A percentile compares a stretch with the other conserved stretches of the same genome.
These are phyloP conservation scores for Calocybe indica DNA, from an alignment of 768 basidiomycete genomes.

Conservation along the genomic window DNA sequence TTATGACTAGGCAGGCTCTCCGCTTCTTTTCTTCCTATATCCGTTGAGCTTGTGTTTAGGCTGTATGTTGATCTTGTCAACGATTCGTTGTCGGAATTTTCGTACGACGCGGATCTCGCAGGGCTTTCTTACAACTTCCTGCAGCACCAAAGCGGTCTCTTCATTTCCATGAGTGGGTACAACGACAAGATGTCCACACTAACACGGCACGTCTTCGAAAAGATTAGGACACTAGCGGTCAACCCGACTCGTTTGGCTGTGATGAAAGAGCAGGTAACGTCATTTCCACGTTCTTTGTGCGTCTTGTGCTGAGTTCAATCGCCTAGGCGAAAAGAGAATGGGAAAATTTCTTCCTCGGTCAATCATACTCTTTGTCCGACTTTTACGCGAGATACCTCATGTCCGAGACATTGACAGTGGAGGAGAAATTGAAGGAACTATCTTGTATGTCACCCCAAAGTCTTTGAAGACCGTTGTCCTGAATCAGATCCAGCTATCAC, in stretches of 20 bases:
- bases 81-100: constrained; percentile 85
- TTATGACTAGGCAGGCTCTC: constrained; percentile 58
- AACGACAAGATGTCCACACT: constrained; percentile 86
- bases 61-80: constrained; percentile 81
- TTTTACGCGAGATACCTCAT: constrained; percentile 71
- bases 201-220: constrained; percentile 63
- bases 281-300: background rate
- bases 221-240: constrained; percentile 57
- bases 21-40: background rate
- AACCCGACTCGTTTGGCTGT: constrained; percentile 70
- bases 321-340: constrained; percentile 66
- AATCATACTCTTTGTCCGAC: constrained; percentile 76
- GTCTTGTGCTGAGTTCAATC: background rate
- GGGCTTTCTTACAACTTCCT: constrained; percentile 73
- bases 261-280: constrained; percentile 75
- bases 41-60: constrained; percentile 27
- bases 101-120: constrained; percentile 91
- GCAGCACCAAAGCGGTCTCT: constrained; percentile 59
- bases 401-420: constrained; percentile 67
- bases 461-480: background rate
- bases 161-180: constrained; percentile 72
- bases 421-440: constrained; percentile 75
- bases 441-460: constrained; percentile 44
- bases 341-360: constrained; percentile 83
- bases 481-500: constrained; percentile 50